phyloP scores from a whole-genome alignment of 2,329 filamentous ascomycete species.

The Verticillium alfalfae region DNA sequence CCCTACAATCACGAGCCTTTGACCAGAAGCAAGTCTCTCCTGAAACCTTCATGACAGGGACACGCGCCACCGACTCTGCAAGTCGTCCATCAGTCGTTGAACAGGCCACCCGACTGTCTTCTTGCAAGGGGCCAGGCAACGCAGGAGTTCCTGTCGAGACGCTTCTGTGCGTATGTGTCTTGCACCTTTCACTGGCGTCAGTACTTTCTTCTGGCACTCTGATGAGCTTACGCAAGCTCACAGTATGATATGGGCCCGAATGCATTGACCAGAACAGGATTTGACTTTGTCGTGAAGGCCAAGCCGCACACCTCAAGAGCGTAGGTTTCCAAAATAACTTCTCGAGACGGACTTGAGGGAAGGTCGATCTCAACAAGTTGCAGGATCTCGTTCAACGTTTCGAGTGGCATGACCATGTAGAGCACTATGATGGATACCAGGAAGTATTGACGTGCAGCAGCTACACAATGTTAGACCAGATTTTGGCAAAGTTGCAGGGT shows the following conservation, averaged over 20 bases:
- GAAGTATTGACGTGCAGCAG: slow-evolving; percentile 35
- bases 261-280: slow-evolving; percentile 38
- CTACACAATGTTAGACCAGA: slow-evolving; percentile 16
- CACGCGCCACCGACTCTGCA: slow-evolving; percentile 20
- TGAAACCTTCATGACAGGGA: background rate
- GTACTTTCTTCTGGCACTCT: no score
- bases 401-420: slow-evolving; percentile 6
- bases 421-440: slow-evolving; percentile 29
- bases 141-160: slow-evolving; percentile 22
- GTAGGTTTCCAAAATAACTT: slow-evolving; percentile 22
- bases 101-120: slow-evolving; percentile 32
- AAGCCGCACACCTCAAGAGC: slow-evolving; percentile 35
- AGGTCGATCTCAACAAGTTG: background rate
- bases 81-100: slow-evolving; percentile 21
- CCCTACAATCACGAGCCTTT: background rate
- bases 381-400: slow-evolving; percentile 3
- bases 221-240: slow-evolving; percentile 16
- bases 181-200: slow-evolving; percentile 15
- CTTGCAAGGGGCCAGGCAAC: slow-evolving; percentile 25
- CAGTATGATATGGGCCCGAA: slow-evolving; percentile 43
- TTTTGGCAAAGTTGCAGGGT: background rate
- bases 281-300: slow-evolving; percentile 34
- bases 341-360: background rate
- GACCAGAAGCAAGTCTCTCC: background rate
- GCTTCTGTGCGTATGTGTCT: slow-evolving; percentile 19